Percentiles rank a stretch among this genome's conserved stretches.
Conservation (phyloP, 139 green algal species). For the Ulvella scutata region DNA sequence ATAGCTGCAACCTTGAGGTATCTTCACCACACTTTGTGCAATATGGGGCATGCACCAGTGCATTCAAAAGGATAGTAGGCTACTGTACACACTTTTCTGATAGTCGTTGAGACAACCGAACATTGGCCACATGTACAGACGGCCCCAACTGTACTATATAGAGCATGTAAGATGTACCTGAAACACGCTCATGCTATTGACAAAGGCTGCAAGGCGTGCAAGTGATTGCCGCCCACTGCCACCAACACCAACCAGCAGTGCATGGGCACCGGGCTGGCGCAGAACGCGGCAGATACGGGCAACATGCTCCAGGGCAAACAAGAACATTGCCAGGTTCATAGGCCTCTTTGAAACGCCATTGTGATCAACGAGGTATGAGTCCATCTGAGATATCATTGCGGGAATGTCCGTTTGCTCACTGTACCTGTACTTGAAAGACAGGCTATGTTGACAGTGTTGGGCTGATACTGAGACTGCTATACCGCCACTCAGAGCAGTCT, state of each 20-base stretch:
- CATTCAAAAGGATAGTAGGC: no score
- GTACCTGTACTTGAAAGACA: slow-evolving; percentile 8
- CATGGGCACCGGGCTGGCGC: slow-evolving; percentile 51
- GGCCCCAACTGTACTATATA: no score
- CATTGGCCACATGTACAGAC: no score
- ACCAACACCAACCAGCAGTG: slow-evolving; percentile 60
- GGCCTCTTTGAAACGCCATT: slow-evolving; percentile 54
- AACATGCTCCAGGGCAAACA: slow-evolving; percentile 62
- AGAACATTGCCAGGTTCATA: slow-evolving; percentile 65
- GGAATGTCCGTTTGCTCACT: slow-evolving; percentile 11
- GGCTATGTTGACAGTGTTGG: background rate
- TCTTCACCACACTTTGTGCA: no score
- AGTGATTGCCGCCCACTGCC: slow-evolving; percentile 51
- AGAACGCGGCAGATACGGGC: slow-evolving; percentile 44
- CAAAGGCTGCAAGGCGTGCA: slow-evolving; percentile 47
- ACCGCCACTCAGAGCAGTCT: no score
- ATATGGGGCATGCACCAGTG: no score
- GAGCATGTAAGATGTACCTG: slow-evolving; percentile 35
- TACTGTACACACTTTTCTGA: no score
- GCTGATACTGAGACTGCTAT: no score
- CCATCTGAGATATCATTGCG: slow-evolving; percentile 25
- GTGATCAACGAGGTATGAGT: slow-evolving; percentile 48
- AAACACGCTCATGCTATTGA: slow-evolving; percentile 47
- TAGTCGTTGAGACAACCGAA: no score
- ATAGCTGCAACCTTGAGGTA: no score